Evolutionary conservation across 2,329 filamentous ascomycete species (phyloP).

Genomic region (Blastomyces gilchristii): DNA sequence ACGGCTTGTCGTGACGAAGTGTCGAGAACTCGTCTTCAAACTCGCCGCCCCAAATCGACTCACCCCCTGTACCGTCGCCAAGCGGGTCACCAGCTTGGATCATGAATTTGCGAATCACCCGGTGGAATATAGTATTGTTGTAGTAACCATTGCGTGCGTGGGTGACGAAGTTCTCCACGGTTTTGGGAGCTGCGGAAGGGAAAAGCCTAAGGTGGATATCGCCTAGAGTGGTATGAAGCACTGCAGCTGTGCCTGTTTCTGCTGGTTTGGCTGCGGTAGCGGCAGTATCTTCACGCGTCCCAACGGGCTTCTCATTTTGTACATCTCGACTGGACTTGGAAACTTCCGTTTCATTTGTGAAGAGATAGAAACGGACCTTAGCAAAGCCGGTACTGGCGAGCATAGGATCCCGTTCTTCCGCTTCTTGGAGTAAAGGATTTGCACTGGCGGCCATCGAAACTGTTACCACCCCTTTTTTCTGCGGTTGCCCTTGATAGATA

Average conservation of each 20-base stretch:
- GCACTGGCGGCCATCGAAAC: conserved; percentile 93
- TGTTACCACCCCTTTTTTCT: conserved; percentile 86
- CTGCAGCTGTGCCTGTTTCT: conserved; percentile 66
- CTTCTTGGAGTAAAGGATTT: conserved; percentile 87
- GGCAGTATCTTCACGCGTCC: conserved; percentile 43
- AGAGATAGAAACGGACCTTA: conserved; percentile 95
- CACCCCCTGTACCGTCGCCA: conserved; percentile 80
- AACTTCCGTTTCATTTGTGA: conserved; percentile 78
- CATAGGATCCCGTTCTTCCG: conserved; percentile 82
- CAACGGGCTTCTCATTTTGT: conserved; percentile 83
- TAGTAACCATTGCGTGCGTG: conserved; percentile 87
- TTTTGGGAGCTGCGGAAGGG: conserved; percentile 82
- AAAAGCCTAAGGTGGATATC: conserved; percentile 91
- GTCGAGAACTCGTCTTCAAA: conserved; percentile 91
- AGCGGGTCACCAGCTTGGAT: conserved; percentile 77
- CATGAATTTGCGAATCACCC: conserved; percentile 97
- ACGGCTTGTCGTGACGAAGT: conserved; percentile 88
- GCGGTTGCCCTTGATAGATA: conserved; percentile 88
- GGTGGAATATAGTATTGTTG: conserved; percentile 95
- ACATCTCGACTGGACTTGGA: conserved; percentile 79
- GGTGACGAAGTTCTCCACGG: conserved; percentile 95
- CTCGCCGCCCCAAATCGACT: conserved; percentile 84
- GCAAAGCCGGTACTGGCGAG: conserved; percentile 71
- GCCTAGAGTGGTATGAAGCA: conserved; percentile 85
- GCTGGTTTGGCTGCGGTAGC: conserved; percentile 48